These are phyloP conservation scores for Graphium sp. DNA, from an alignment of 2,329 filamentous ascomycete genomes.

Conservation along the genomic window DNA sequence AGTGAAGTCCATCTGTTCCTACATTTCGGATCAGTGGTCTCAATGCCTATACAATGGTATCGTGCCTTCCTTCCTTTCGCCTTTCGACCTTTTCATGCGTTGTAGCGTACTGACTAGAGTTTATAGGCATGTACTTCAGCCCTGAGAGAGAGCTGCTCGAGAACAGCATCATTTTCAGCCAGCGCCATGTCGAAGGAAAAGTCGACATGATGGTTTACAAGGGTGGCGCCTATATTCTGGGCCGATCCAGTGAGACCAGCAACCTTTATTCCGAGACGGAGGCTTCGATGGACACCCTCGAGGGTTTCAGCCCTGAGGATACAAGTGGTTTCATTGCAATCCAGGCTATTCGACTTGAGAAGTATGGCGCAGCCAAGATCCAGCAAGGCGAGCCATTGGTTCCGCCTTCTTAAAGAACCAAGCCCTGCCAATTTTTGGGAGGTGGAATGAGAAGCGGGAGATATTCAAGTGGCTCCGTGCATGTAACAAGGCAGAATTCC, in stretches of 20 bases:
- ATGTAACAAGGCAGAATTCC: too few relatives aligned
- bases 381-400: slow-evolving; percentile 18
- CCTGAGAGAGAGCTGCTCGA: slow-evolving; percentile 38
- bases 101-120: slow-evolving; percentile 13
- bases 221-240: slow-evolving; percentile 32
- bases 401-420: too few relatives aligned
- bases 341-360: slow-evolving; percentile 49
- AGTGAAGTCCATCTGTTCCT: slow-evolving; percentile 34
- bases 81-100: slow-evolving; percentile 2
- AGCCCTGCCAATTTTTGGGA: too few relatives aligned
- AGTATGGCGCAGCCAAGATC: slow-evolving; percentile 16
- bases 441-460: too few relatives aligned
- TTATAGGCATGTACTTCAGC: slow-evolving; percentile 36
- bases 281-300: slow-evolving; percentile 31
- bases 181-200: slow-evolving; percentile 13
- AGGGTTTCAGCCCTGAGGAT: slow-evolving; percentile 21
- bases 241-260: slow-evolving; percentile 22
- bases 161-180: slow-evolving; percentile 6
- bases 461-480: too few relatives aligned
- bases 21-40: slow-evolving; percentile 27
- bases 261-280: slow-evolving; percentile 35
- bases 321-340: slow-evolving; percentile 46
- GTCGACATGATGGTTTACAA: slow-evolving; percentile 19
- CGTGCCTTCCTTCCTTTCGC: slow-evolving; percentile 4
- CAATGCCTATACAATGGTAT: slow-evolving; percentile 30